A percentile compares a stretch with the other conserved stretches of the same genome.
phyloP scores from a whole-genome alignment of 495 filamentous ascomycete genomes.

The Daldinia bambusicola region DNA sequence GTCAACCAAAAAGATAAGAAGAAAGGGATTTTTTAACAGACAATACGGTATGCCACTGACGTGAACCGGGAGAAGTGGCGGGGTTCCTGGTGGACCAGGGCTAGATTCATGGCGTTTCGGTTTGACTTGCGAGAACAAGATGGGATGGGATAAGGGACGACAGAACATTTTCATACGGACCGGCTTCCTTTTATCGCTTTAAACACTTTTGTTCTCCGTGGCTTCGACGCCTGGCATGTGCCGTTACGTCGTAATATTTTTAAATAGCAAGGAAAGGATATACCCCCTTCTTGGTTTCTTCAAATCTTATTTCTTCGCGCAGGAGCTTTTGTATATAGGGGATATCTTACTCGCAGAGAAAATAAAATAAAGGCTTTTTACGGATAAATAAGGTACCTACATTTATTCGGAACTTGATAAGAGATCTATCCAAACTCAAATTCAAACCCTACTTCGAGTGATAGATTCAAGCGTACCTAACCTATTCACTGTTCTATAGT shows the following conservation, averaged over 20 bases:
- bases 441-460: too few relatives aligned
- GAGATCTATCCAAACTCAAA: too few relatives aligned
- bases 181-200: slow-evolving; percentile 6
- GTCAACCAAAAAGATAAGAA: too few relatives aligned
- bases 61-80: background rate
- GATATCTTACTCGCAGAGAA: background rate
- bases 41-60: background rate
- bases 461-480: too few relatives aligned
- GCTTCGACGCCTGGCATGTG: background rate
- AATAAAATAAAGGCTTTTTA: background rate
- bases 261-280: slow-evolving; percentile 39
- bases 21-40: too few relatives aligned
- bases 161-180: background rate
- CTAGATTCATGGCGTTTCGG: background rate
- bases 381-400: too few relatives aligned
- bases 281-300: slow-evolving; percentile 21
- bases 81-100: background rate
- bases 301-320: background rate
- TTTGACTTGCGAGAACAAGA: background rate
- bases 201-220: slow-evolving; percentile 14
- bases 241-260: slow-evolving; percentile 6
- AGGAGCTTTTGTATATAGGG: slow-evolving; percentile 23
- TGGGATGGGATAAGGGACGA: background rate
- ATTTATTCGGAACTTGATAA: too few relatives aligned
- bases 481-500: too few relatives aligned